Evolutionary conservation across 2,329 filamentous ascomycete genomes (phyloP).

Genomic region (Hirsutella rhossiliensis): DNA sequence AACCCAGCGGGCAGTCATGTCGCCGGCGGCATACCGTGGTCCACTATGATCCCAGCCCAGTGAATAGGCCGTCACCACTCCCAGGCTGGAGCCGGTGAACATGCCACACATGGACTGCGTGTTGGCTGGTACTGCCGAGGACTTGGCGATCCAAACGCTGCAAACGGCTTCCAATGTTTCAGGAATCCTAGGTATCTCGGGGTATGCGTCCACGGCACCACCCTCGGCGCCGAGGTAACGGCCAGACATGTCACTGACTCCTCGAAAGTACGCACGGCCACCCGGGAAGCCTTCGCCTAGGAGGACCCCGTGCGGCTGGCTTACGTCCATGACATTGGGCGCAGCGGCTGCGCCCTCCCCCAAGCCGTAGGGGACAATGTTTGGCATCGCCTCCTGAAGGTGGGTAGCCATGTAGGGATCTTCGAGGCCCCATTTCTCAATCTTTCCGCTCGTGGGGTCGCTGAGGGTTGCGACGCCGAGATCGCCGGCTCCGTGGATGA

Average conservation of each 20-base stretch:
- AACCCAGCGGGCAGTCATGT: slow-evolving; percentile 80
- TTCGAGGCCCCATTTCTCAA: slow-evolving; percentile 71
- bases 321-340: slow-evolving; percentile 85
- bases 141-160: slow-evolving; percentile 84
- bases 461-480: slow-evolving; percentile 68
- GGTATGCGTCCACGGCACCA: slow-evolving; percentile 46
- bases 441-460: slow-evolving; percentile 63
- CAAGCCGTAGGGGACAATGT: slow-evolving; percentile 63
- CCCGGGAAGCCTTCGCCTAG: slow-evolving; percentile 80
- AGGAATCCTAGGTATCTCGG: slow-evolving; percentile 67
- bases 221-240: slow-evolving; percentile 57
- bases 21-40: slow-evolving; percentile 55
- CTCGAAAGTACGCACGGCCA: slow-evolving; percentile 68
- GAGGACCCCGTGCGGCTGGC: slow-evolving; percentile 70
- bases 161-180: slow-evolving; percentile 59
- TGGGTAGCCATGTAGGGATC: slow-evolving; percentile 67
- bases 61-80: slow-evolving; percentile 72
- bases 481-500: slow-evolving; percentile 75
- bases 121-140: slow-evolving; percentile 53
- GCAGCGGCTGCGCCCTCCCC: slow-evolving; percentile 67
- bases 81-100: slow-evolving; percentile 70
- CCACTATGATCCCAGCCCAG: slow-evolving; percentile 49
- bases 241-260: slow-evolving; percentile 61
- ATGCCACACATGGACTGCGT: slow-evolving; percentile 74
- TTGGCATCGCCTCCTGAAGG: slow-evolving; percentile 64